Evolutionary conservation across 2,329 filamentous ascomycete genomes (phyloP).

Genomic region (Colletotrichum phormii): DNA sequence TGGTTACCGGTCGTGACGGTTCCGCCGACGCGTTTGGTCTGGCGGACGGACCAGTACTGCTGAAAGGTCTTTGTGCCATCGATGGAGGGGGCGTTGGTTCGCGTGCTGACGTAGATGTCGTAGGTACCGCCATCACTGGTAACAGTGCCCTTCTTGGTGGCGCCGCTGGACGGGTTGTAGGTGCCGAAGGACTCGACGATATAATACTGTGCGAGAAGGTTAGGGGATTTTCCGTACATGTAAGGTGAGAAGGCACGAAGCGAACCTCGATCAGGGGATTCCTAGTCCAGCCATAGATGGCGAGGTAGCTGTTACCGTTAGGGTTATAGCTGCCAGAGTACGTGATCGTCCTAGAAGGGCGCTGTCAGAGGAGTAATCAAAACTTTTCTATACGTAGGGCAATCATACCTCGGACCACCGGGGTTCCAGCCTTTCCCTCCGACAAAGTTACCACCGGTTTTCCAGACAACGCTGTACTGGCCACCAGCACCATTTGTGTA

Average conservation of each 20-base stretch:
- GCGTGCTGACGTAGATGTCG: conserved; percentile 61
- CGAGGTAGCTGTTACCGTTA: conserved; percentile 52
- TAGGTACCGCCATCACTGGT: conserved; percentile 64
- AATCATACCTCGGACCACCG: conserved; percentile 58
- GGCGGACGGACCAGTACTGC: conserved; percentile 64
- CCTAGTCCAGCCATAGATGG: conserved; percentile 52
- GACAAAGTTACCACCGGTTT: conserved; percentile 62
- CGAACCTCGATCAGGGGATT: conserved; percentile 40
- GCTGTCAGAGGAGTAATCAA: background rate
- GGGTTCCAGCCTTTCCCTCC: conserved; percentile 70
- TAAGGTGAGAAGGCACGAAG: too few relatives aligned
- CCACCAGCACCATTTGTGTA: conserved; percentile 56
- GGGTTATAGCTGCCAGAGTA: conserved; percentile 51
- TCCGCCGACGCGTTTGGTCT: conserved; percentile 61
- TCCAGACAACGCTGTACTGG: conserved; percentile 58
- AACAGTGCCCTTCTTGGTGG: conserved; percentile 60
- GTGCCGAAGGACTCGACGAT: conserved; percentile 33
- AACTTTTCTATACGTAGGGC: accelerated
- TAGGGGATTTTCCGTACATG: background rate
- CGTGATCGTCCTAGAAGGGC: conserved; percentile 44
- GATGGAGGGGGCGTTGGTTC: conserved; percentile 63
- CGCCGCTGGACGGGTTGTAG: conserved; percentile 33
- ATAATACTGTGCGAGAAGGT: background rate
- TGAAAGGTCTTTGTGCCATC: conserved; percentile 65
- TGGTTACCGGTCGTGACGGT: conserved; percentile 64